Base-by-base conservation (phyloP, 768 basidiomycete genomes). In the Tylopilus subfusipes region DNA sequence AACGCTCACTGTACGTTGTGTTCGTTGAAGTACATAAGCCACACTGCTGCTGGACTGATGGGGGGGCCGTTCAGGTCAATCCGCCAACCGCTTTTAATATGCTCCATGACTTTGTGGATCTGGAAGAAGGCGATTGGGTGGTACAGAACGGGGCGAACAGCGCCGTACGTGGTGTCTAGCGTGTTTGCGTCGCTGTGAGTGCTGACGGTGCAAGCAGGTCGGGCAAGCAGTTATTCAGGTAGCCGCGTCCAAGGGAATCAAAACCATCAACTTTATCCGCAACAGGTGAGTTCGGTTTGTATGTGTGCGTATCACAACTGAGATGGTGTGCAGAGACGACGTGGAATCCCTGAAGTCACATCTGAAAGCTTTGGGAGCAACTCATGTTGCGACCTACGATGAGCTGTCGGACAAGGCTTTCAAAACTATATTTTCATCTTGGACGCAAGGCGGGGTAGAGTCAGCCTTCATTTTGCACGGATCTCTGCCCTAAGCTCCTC, bases 161-260 rank as follows among this genome's bases (percentile, higher is more conserved):
- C 60, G 87, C 88, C 19, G 91, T 90, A 54, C 45, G 84, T 71
- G 16, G 19, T 48, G 22, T 50, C 12, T n/a, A 11, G 22, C 10
- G 11, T 43, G 4, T 31, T 43, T 11, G 31, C 48, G n/a, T 42
- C 9, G 13, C 19, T 38, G 38, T 11, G 16, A 33, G 16, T 31
- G 45, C 27, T 63, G 47, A 58, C 9, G 14, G 33, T 51, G 42
- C 53, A 42, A 45, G 18, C 52, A 88, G 86, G 86, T 89, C 14
- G 92, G 92, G 13, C 88, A 93, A 75, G 84, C 85, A 0, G 88
- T 93, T 22, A 90, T 93, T 46, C 91, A 93, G 61, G 85, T 95
- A 36, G 90, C 90, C n/a, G 83, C 80, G 29, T 75, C 79, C 16
- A 77, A 75, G 46, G 86, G 87, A 7, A 53, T 90, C 39, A 85